phyloP scores from a whole-genome alignment of 768 basidiomycete genomes.

The Wakefieldia striispora region DNA sequence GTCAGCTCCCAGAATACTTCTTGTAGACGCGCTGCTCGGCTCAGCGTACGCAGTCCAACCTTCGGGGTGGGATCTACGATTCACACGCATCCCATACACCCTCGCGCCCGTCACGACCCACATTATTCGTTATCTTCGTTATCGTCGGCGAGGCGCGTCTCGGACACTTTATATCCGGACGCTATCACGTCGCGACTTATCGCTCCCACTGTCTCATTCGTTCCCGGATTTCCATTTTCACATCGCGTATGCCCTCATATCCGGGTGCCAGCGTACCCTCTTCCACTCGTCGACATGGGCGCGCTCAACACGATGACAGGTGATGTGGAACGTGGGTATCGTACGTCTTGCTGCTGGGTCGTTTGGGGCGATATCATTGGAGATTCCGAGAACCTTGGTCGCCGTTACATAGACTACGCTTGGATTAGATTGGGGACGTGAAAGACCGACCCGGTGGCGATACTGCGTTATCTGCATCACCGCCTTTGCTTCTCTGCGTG shows the following conservation, averaged over 20 bases:
- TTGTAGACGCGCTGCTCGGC: slow-evolving; percentile 31
- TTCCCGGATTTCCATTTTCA: not conserved
- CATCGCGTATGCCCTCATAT: not conserved
- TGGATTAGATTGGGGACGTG: too few relatives aligned
- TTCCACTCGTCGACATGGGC: not conserved
- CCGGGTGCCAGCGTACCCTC: not conserved
- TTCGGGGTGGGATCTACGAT: slow-evolving; percentile 10
- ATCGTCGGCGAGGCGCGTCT: slow-evolving; percentile 5
- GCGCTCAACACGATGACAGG: slow-evolving; percentile 6
- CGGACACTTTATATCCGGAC: not conserved
- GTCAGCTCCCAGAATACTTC: slow-evolving; percentile 83
- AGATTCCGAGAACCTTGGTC: too few relatives aligned
- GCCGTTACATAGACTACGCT: too few relatives aligned
- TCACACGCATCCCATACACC: not conserved
- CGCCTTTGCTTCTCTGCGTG: too few relatives aligned
- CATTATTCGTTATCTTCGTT: slow-evolving; percentile 8
- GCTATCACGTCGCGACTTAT: not conserved
- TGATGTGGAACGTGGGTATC: not conserved
- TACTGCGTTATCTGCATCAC: too few relatives aligned
- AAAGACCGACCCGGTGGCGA: too few relatives aligned
- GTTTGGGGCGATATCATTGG: too few relatives aligned
- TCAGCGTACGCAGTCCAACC: not conserved
- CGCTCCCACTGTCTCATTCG: not conserved
- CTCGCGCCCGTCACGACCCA: not conserved
- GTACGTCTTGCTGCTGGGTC: not conserved